These are phyloP conservation scores for Paraphoma chrysanthemicola DNA, from an alignment of 2,329 filamentous ascomycete genomes.

Conservation along the genomic window DNA sequence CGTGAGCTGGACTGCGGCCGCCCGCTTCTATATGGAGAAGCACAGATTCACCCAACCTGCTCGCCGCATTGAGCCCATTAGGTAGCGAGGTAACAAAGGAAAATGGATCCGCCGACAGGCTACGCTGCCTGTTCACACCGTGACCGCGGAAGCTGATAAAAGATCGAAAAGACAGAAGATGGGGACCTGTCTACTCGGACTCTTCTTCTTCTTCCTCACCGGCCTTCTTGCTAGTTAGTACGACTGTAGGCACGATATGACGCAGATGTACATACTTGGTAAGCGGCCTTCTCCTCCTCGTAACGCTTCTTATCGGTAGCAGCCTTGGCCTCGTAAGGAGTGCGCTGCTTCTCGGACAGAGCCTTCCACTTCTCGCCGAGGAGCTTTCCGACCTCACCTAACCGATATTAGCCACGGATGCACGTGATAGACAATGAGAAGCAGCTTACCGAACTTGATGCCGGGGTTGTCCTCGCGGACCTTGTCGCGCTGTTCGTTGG, in stretches of 20 bases:
- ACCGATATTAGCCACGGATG: constrained; percentile 24
- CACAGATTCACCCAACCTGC: constrained; percentile 31
- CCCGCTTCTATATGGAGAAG: constrained; percentile 23
- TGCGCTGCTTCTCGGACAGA: constrained; percentile 88
- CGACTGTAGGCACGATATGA: background rate
- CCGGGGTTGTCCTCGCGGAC: constrained; percentile 98
- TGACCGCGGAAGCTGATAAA: constrained; percentile 22
- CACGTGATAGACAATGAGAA: background rate
- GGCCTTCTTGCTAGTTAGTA: constrained; percentile 25
- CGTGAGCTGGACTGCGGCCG: constrained; percentile 28
- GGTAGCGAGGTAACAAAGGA: constrained; percentile 4
- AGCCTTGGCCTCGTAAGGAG: constrained; percentile 96
- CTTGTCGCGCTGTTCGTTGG: constrained; percentile 98
- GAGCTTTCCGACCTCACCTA: constrained; percentile 95
- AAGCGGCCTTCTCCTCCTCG: constrained; percentile 95
- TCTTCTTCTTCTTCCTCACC: constrained; percentile 51
- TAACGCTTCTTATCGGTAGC: constrained; percentile 98
- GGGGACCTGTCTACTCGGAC: constrained; percentile 42
- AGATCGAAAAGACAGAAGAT: constrained; percentile 12
- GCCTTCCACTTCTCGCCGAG: constrained; percentile 99
- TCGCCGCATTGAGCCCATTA: constrained; percentile 31
- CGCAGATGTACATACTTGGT: constrained; percentile 36
- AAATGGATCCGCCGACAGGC: constrained; percentile 30
- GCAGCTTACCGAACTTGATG: constrained; percentile 83
- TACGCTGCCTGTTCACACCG: constrained; percentile 26